These are phyloP conservation scores for Colletotrichum tamarilloi DNA, from an alignment of 2,329 filamentous ascomycete species.

Conservation along the genomic window DNA sequence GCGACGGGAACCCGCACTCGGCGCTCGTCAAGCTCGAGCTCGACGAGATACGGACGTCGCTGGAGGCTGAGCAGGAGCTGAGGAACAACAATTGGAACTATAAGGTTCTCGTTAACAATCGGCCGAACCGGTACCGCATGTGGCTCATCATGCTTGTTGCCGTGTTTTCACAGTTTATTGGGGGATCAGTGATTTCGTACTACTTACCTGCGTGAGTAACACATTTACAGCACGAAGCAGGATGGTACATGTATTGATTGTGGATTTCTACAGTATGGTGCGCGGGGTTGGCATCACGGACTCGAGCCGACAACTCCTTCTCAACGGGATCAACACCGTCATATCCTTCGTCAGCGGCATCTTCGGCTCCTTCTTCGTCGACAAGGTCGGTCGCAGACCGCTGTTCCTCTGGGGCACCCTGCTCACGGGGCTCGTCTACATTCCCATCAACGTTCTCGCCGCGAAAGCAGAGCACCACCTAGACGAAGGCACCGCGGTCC, in stretches of 20 bases:
- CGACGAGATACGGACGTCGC: conserved; percentile 59
- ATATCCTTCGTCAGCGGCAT: conserved; percentile 55
- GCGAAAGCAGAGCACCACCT: conserved; percentile 43
- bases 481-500: conserved; percentile 24
- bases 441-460: conserved; percentile 47
- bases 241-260: not conserved
- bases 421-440: conserved; percentile 39
- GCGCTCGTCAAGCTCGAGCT: conserved; percentile 51
- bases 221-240: conserved; percentile 52
- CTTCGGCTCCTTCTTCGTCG: conserved; percentile 52
- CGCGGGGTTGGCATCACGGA: conserved; percentile 55
- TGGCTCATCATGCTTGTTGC: conserved; percentile 58
- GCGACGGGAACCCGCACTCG: conserved; percentile 50
- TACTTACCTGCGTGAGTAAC: conserved; percentile 51
- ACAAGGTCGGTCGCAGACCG: conserved; percentile 57
- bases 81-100: conserved; percentile 53
- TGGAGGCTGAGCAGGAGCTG: conserved; percentile 52
- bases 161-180: conserved; percentile 60
- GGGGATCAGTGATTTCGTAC: conserved; percentile 60
- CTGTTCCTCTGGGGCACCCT: conserved; percentile 57
- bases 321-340: conserved; percentile 55
- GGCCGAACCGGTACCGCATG: conserved; percentile 60
- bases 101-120: conserved; percentile 56
- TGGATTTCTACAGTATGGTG: conserved; percentile 46
- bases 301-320: conserved; percentile 43